These are phyloP conservation scores for Suillus luteus DNA, from an alignment of 768 basidiomycete genomes.

Conservation along the genomic window DNA sequence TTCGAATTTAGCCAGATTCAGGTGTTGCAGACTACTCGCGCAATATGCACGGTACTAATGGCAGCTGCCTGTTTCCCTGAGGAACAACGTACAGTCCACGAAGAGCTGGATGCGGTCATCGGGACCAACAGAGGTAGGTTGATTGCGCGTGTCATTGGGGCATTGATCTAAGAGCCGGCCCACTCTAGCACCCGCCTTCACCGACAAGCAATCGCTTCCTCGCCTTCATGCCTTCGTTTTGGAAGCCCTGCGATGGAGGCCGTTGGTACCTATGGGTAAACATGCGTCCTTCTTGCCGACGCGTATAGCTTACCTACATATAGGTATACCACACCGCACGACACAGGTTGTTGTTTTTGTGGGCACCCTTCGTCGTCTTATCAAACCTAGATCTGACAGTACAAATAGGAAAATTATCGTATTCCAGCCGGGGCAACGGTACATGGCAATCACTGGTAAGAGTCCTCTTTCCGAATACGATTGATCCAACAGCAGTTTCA, in stretches of 20 bases:
- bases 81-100: conserved; percentile 36
- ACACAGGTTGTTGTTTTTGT: conserved; percentile 30
- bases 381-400: background rate
- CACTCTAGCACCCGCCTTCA: conserved; percentile 37
- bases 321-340: conserved; percentile 25
- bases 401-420: conserved; percentile 32
- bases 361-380: background rate
- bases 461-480: background rate
- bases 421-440: conserved; percentile 38
- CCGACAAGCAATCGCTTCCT: conserved; percentile 35
- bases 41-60: conserved; percentile 35
- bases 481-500: conserved; percentile 5
- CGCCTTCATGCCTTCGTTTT: conserved; percentile 40
- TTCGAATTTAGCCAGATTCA: background rate
- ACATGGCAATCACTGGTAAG: conserved; percentile 35
- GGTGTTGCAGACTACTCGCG: conserved; percentile 25
- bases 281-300: background rate
- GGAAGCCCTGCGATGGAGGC: conserved; percentile 40
- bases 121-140: conserved; percentile 36
- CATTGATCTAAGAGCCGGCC: background rate
- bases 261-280: conserved; percentile 32
- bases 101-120: conserved; percentile 38
- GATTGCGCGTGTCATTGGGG: background rate
- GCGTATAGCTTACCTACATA: background rate
- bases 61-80: conserved; percentile 39